Conservation (phyloP, 495 filamentous ascomycete species). For the Penicillium verhagenii region DNA sequence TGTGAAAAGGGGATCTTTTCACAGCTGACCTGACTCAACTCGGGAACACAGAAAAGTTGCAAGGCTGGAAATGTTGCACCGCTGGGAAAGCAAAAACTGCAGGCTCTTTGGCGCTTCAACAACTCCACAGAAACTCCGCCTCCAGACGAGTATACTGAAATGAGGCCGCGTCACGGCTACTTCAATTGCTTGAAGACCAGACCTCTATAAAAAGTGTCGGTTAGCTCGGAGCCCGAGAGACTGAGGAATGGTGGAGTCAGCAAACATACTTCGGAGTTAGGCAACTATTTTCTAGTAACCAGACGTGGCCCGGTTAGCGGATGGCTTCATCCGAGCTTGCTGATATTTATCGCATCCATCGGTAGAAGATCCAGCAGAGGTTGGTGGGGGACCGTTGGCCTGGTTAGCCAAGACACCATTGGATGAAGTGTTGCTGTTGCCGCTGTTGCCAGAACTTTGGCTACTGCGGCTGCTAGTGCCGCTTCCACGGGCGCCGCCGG, state of each 20-base stretch:
- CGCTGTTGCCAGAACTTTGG: slow-evolving; percentile 34
- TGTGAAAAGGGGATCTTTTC: slow-evolving; percentile 12
- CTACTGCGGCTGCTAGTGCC: slow-evolving; percentile 32
- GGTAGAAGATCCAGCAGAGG: slow-evolving; percentile 13
- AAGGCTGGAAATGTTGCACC: slow-evolving; percentile 16
- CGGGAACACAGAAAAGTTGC: slow-evolving; percentile 13
- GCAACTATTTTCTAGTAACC: slow-evolving; percentile 14
- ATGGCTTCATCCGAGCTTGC: not conserved
- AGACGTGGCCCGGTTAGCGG: slow-evolving; percentile 9
- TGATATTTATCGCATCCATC: slow-evolving; percentile 3
- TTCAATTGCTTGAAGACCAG: not conserved
- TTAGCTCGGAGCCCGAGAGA: not conserved
- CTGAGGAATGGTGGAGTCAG: no score
- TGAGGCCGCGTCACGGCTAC: not conserved
- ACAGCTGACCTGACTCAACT: slow-evolving; percentile 16
- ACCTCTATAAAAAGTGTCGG: not conserved
- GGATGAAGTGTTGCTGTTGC: slow-evolving; percentile 24
- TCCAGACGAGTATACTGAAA: slow-evolving; percentile 1
- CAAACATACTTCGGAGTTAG: slow-evolving; percentile 11
- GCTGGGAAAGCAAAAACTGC: slow-evolving; percentile 21
- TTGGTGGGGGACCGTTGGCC: slow-evolving; percentile 17
- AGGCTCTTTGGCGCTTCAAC: slow-evolving; percentile 8
- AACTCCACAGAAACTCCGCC: slow-evolving; percentile 22
- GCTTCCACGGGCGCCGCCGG: slow-evolving; percentile 8
- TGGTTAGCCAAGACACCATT: slow-evolving; percentile 18